phyloP scores from a whole-genome alignment of 176 grass and related monocot species.

The Oryza rufipogon region DNA sequence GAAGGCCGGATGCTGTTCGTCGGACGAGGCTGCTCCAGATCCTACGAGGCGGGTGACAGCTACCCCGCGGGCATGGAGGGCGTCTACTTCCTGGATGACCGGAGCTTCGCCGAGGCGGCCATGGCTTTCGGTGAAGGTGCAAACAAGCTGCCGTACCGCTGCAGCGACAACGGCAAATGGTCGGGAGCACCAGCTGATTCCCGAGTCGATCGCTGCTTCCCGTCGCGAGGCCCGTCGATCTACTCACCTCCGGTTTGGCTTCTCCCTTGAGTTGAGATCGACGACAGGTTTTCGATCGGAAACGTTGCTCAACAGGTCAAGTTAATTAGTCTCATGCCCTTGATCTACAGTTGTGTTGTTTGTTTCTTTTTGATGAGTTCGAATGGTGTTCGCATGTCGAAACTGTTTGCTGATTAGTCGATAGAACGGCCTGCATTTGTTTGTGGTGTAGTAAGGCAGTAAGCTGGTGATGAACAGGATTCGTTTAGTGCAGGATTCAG shows the following conservation, averaged over 20 bases:
- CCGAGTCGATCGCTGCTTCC: not conserved
- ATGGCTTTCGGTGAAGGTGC: not conserved
- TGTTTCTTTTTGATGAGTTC: not conserved
- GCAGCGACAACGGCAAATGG: slow-evolving; percentile 20
- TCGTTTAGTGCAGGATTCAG: not conserved
- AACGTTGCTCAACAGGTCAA: not conserved
- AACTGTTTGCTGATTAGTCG: not conserved
- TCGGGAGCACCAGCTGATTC: not conserved
- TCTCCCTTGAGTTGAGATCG: not conserved
- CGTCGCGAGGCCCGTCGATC: not conserved
- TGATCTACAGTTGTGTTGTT: not conserved
- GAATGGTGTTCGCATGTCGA: not conserved
- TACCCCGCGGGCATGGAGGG: not conserved
- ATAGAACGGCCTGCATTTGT: not conserved
- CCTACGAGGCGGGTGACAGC: not conserved
- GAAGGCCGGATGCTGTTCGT: not conserved
- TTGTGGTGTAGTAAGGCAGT: not conserved
- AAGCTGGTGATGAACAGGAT: not conserved
- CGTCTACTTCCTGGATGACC: not conserved
- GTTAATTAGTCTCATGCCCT: not conserved
- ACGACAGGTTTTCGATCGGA: not conserved
- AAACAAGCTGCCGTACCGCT: not conserved
- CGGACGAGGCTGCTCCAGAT: not conserved
- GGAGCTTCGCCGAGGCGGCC: not conserved
- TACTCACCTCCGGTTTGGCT: not conserved